Evolutionary conservation across 2,329 filamentous ascomycete genomes (phyloP), one percentile per base, ranked within the genome.

Genomic region (Exophiala sp.): DNA sequence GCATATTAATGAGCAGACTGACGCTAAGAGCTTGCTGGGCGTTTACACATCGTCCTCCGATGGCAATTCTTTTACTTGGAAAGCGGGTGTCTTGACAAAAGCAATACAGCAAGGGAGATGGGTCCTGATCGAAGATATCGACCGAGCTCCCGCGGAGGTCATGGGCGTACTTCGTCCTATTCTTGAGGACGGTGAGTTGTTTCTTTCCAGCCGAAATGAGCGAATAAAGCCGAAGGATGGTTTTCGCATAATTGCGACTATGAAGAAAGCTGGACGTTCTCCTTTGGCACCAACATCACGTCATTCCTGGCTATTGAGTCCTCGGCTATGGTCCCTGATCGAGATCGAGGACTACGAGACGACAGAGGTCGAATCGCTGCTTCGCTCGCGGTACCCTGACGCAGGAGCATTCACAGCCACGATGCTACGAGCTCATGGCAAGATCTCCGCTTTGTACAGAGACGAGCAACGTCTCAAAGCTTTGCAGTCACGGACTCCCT

Each of bases 51-150:
- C 89, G 18, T 90, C 89, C 50, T 81, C 85, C 13, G 86, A 84
- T 53, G 90, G 89, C 1, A 90, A 90, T 1, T 90, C 87, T 8
- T 98, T 98, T 65, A 80, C 81, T 43, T 99, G 93, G 93, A 82
- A 87, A 52, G 81, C 93, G 2, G 93, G 93, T 69, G 87, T 97
- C 16, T 73, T 99, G 60, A 96, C 93, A 0, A 95, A 88, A 23
- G 94, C 94, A 29, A 89, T 97, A 2, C 84, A 80, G 63, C 91
- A 98, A 72, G 94, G 93, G 13, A 80, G 91, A 63, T 98, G 93
- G 94, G 86, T 98, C 5, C 75, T 98, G 58, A 94, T 99, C 52
- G 94, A 99, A 68, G 94, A 99, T 67, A 76, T 99, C 34, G 90
- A 98, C 65, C 83, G 91, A 55, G 93, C 93, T 9, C 93, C 94